Evolutionary conservation across 2,329 filamentous ascomycete genomes (phyloP).

Genomic region (Pseudohalonectria lignicola): DNA sequence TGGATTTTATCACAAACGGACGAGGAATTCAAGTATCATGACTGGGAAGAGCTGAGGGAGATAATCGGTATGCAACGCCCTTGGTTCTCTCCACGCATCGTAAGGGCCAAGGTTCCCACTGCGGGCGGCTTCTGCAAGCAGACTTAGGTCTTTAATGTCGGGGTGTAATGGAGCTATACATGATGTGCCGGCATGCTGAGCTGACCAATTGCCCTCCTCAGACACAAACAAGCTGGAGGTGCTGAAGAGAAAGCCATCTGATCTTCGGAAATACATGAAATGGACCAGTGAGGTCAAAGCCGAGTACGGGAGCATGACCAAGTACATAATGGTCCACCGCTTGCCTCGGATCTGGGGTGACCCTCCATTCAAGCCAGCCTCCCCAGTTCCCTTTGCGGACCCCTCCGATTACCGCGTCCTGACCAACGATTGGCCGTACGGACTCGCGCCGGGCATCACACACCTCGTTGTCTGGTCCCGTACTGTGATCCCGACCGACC

Average conservation of each 20-base stretch:
- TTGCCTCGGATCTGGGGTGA: slow-evolving; percentile 55
- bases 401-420: slow-evolving; percentile 57
- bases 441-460: slow-evolving; percentile 51
- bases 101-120: no score
- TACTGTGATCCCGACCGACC: slow-evolving; percentile 64
- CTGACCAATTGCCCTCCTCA: slow-evolving; percentile 12
- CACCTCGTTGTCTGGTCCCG: slow-evolving; percentile 92
- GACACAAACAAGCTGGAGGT: slow-evolving; percentile 53
- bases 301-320: slow-evolving; percentile 68
- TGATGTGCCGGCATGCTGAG: no score
- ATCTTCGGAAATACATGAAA: slow-evolving; percentile 67
- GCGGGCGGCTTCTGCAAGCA: no score
- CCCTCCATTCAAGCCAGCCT: slow-evolving; percentile 43
- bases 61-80: slow-evolving; percentile 44
- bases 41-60: slow-evolving; percentile 61
- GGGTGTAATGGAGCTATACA: no score
- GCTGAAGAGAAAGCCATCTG: slow-evolving; percentile 71
- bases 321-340: slow-evolving; percentile 65
- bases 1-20: slow-evolving; percentile 54
- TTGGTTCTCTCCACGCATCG: not conserved
- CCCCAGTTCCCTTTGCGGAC: slow-evolving; percentile 38
- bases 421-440: slow-evolving; percentile 92
- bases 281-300: slow-evolving; percentile 62
- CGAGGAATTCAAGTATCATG: slow-evolving; percentile 56
- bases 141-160: no score